Percentiles rank a stretch among this genome's conserved stretches.
phyloP scores from a whole-genome alignment of 768 basidiomycete species.

The Tremella fuciformis region DNA sequence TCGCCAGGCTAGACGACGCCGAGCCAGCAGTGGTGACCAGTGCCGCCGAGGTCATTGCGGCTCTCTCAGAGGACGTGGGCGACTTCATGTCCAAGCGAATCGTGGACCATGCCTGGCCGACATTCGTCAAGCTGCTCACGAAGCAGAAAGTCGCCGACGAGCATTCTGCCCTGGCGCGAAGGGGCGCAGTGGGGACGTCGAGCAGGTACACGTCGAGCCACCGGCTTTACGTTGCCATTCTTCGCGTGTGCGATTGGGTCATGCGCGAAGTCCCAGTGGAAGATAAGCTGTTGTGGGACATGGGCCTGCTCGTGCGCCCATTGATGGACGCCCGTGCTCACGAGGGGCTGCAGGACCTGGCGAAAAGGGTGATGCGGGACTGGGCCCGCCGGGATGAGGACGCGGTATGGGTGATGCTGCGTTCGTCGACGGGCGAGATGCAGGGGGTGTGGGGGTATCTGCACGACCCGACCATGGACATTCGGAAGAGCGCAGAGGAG shows the following conservation, averaged over 20 bases:
- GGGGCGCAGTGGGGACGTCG: conserved; percentile 56
- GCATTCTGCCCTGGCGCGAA: conserved; percentile 64
- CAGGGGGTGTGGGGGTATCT: conserved; percentile 32
- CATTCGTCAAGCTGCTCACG: conserved; percentile 63
- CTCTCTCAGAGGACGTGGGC: conserved; percentile 67
- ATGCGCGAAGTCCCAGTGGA: conserved; percentile 64
- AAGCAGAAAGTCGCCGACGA: conserved; percentile 65
- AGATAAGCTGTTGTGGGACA: conserved; percentile 75
- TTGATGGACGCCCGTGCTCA: conserved; percentile 69
- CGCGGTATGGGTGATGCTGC: conserved; percentile 76
- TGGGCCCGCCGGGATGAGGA: conserved; percentile 68
- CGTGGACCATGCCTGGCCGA: conserved; percentile 93
- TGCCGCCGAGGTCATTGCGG: conserved; percentile 69
- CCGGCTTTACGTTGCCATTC: conserved; percentile 70
- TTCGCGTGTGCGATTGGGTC: conserved; percentile 70
- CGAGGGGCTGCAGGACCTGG: conserved; percentile 68
- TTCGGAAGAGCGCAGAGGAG: conserved; percentile 22
- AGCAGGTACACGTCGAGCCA: conserved; percentile 76
- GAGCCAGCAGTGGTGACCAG: conserved; percentile 78
- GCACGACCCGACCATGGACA: conserved; percentile 27
- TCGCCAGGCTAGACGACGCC: conserved; percentile 66
- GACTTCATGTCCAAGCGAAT: conserved; percentile 80
- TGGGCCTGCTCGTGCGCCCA: conserved; percentile 68
- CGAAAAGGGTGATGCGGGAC: conserved; percentile 64
- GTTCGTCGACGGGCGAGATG: conserved; percentile 25